Evolutionary conservation across 208 protist genomes (phyloP), one percentile per base, ranked within the genome.

Genomic region (Angomonas deanei): DNA sequence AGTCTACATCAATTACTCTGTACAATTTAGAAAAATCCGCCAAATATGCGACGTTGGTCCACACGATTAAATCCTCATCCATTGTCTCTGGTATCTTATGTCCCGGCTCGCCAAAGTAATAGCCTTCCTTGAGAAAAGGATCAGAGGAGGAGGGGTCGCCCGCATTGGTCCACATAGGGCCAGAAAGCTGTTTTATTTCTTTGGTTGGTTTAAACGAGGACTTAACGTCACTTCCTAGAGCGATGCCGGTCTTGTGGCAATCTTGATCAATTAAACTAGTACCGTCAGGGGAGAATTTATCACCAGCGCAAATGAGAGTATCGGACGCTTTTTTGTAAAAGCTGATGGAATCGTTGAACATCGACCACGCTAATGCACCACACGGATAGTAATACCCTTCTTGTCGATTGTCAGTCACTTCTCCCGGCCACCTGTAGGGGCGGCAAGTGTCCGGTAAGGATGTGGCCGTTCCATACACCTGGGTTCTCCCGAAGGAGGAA

Each of bases 41-140:
- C 15, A 99, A 80, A 15, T 84, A 96, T 1, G 97, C 94, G 15
- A 85, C 75, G 34, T 97, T 82, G 74, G 98, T 94, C 98, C 98
- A 99, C 28, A 99, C 96, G 48, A 99, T 97, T 42, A 99, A 97
- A 70, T 99, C 96, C 67, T 99, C 89, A 81, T 99, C 94, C 24
- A 68, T 80, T 4, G 64, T 61, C 0, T 67, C 59, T 3, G 93
- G 90, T 30, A 97, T 86, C 17, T 66, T 64, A 67, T 97, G 93
- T 0, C 88, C 86, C 27, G 82, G 65, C 55, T 97, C 89, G 0
- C 57, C 48, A 34, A 74, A 82, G 66, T 97, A 97, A 64, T 86
- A 97, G 24, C 91, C 91, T 1, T 70, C 70, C 31, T 68, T 72
- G 10, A 83, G 76, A 56, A 74, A 95, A 0, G 89, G 76, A 38